These are phyloP conservation scores for Oropetium thomaeum DNA, from an alignment of 176 grass and related monocot genomes.

Conservation along the genomic window DNA sequence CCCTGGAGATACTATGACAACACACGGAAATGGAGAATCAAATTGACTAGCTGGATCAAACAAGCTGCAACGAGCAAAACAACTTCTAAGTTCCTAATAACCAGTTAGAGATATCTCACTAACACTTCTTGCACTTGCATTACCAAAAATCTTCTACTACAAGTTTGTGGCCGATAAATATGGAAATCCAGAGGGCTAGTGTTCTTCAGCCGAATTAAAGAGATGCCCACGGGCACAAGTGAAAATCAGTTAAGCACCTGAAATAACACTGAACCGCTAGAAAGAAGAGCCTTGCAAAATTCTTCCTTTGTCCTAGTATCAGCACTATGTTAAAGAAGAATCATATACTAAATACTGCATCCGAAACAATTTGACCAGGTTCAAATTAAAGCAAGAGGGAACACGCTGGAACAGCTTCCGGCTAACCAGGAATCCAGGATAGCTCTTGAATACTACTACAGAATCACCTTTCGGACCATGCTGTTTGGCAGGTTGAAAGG, in stretches of 20 bases:
- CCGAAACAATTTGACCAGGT: neutral
- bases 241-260: neutral
- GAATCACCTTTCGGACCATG: neutral
- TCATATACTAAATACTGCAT: constrained; percentile 11
- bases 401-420: neutral
- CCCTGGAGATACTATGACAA: neutral
- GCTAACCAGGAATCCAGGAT: neutral
- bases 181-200: neutral
- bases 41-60: neutral
- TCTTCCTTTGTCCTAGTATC: neutral
- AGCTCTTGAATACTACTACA: neutral
- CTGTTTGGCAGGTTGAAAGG: neutral
- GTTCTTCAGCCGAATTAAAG: neutral
- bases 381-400: neutral
- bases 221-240: neutral
- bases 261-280: neutral
- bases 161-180: neutral
- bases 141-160: neutral
- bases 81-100: neutral
- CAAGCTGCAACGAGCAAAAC: neutral
- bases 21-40: neutral
- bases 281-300: neutral
- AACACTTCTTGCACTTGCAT: neutral
- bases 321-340: neutral
- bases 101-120: neutral